Conservation (phyloP, 2,329 filamentous ascomycete genomes). For the Rutstroemia sp. region DNA sequence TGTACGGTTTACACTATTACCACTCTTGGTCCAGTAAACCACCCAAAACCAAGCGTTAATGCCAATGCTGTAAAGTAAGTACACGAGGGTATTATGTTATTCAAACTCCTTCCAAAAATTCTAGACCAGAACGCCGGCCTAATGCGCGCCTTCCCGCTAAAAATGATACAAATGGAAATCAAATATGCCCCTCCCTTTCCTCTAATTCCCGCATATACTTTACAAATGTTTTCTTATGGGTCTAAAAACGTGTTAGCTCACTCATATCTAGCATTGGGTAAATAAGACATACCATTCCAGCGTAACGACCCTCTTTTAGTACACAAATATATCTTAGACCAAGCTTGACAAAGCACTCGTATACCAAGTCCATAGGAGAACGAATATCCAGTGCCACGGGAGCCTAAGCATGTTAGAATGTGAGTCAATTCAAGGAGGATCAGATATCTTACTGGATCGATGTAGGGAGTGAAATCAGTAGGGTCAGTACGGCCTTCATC, state of each 20-base stretch:
- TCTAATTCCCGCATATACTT: conserved; percentile 86
- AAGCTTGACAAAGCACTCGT: conserved; percentile 93
- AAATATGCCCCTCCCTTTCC: conserved; percentile 32
- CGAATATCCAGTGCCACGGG: conserved; percentile 82
- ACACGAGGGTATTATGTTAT: conserved; percentile 9
- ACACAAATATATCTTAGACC: conserved; percentile 91
- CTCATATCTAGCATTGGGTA: neutral
- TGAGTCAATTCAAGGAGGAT: neutral
- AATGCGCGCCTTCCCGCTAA: conserved; percentile 3
- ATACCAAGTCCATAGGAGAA: conserved; percentile 89
- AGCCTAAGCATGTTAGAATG: conserved; percentile 41
- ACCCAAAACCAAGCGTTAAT: neutral
- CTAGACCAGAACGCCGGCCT: conserved; percentile 8
- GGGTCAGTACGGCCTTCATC: conserved; percentile 50
- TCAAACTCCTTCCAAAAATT: conserved; percentile 7
- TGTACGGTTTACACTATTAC: conserved; percentile 4
- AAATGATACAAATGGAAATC: neutral
- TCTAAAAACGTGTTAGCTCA: conserved; percentile 36
- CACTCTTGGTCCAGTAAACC: neutral
- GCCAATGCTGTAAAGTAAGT: conserved; percentile 5
- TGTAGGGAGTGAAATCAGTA: conserved; percentile 82
- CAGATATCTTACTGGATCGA: conserved; percentile 64
- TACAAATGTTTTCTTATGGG: conserved; percentile 95
- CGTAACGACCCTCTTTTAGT: conserved; percentile 73
- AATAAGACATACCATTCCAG: conserved; percentile 61